Evolutionary conservation across 164 flowering plant genomes (phyloP).

Genomic region (Hamamelis virginiana): DNA sequence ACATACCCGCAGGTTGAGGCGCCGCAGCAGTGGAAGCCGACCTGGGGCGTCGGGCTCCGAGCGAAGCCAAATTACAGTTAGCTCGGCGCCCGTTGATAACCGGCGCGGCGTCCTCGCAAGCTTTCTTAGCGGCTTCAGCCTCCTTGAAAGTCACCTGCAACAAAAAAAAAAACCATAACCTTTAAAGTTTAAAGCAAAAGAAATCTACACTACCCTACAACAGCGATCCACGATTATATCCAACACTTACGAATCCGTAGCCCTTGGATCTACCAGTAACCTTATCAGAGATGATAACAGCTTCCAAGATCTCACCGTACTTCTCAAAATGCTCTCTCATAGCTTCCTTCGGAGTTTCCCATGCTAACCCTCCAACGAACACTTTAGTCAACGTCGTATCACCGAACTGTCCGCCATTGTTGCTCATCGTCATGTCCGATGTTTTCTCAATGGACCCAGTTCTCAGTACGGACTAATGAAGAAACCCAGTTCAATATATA

Average conservation of each 20-base stretch:
- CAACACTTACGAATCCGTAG: conserved; percentile 83
- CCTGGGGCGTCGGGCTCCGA: conserved; percentile 78
- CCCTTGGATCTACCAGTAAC: conserved; percentile 95
- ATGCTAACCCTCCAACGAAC: conserved; percentile 92
- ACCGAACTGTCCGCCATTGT: conserved; percentile 45
- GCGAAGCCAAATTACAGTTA: conserved; percentile 91
- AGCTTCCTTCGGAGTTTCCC: conserved; percentile 92
- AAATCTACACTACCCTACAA: too few species aligned
- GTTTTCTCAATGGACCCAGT: too few species aligned
- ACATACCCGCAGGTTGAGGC: conserved; percentile 27
- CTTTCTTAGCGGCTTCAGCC: conserved; percentile 82
- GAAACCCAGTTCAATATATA: too few species aligned
- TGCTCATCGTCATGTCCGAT: conserved; percentile 31
- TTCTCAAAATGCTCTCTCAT: conserved; percentile 73
- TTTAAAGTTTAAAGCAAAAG: too few species aligned
- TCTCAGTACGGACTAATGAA: too few species aligned
- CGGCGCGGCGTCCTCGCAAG: conserved; percentile 86
- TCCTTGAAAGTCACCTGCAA: conserved; percentile 91
- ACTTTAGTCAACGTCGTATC: conserved; percentile 90
- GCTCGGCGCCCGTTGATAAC: conserved; percentile 89
- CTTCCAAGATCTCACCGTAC: conserved; percentile 92
- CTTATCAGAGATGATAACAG: conserved; percentile 90
- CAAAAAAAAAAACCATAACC: neutral
- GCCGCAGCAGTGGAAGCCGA: conserved; percentile 26
- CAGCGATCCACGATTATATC: too few species aligned